Base-by-base conservation (phyloP, 2,329 filamentous ascomycete species). In the Orbilia quercus region DNA sequence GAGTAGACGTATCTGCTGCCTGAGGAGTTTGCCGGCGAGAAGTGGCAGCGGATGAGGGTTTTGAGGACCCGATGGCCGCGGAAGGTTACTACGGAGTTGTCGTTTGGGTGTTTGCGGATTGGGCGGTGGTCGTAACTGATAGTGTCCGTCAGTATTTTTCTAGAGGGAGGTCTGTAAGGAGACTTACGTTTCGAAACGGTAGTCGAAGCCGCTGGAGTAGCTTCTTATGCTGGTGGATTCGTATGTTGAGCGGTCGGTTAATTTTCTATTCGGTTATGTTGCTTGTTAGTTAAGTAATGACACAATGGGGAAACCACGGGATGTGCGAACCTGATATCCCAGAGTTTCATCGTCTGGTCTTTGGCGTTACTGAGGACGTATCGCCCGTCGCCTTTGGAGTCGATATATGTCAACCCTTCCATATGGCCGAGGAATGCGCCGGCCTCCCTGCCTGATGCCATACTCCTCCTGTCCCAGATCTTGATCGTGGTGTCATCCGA, bases 321-420 rank as follows among this genome's bases (percentile, higher is more conserved):
- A 16, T 23, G 12, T 42, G 25, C 22, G n/a, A 23, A 76, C 76
- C 76, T 69, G 45, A 78, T 77, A 80, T 99, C 95, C 95, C 95
- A 99, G 0, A 99, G 85, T 81, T 98, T 98, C 87, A 96, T 96
- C 44, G 89, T 94, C 80, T 98, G 95, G 79, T 99, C 95, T 79
- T 98, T 99, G 74, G 88, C 91, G 78, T 99, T 99, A 76, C 90
- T 93, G 23, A 99, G 86, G 7, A 98, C 90, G 80, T 98, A 98
- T 65, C 88, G 84, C 2, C 88, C 88, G 78, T 90, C 88, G 57
- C 87, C 87, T 78, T 90, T 90, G 80, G 86, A 88, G 80, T 90
- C 88, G 63, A 90, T 85, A 77, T 90, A 90, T 0, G 88, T 90
- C 54, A 90, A 78, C 1, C 88, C 88, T 78, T 90, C 87, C 59